Base-by-base conservation (phyloP, 1,284 basidiomycete species). In the Microbotryomycetes sp. region DNA sequence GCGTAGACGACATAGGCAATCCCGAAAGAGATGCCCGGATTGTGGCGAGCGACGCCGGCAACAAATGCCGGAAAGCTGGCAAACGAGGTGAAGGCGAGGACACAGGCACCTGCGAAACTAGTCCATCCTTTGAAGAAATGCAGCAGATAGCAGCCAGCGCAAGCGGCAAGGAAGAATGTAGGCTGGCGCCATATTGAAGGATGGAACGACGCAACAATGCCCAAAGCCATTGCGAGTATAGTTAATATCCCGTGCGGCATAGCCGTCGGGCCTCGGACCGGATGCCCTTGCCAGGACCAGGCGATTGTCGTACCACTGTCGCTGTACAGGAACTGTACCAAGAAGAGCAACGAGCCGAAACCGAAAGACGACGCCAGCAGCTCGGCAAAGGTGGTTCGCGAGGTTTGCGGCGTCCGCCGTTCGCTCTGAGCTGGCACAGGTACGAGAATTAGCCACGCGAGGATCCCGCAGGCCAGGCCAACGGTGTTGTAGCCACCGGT, bases 221-320 rank as follows among this genome's bases (percentile, higher is more conserved):
- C 86, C 5, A 83, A 29, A 2, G 79, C 79, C 69, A 88, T 83
- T 1, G 82, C 82, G n/a, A 83, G 67, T 48, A 91, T 78, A 26
- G 88, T 86, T 45, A 89, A 71, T 0, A 81, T 80, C 23, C 85
- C 86, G 71, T 89, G 85, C 2, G 66, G 76, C 71, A 89, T 83
- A 2, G 90, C 85, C 9, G 85, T 75, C 1, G 90, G 91, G 1
- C 89, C 89, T 47, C 77, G 81, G 61, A 82, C 71, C 0, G 92
- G 89, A 69, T 86, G 94, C 2, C 92, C 92, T 0, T 87, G 87
- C 90, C 91, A 96, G 0, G 87, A 85, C 88, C 89, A 94, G 2
- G 89, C 85, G 63, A 94, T 83, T 57, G 93, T 81, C 0, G 90
- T 92, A 62, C 86, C 87, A 1, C 85, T 78, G 68, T 97, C 91